phyloP scores from a whole-genome alignment of 176 grass and related monocot species.

The Leersia perrieri region DNA sequence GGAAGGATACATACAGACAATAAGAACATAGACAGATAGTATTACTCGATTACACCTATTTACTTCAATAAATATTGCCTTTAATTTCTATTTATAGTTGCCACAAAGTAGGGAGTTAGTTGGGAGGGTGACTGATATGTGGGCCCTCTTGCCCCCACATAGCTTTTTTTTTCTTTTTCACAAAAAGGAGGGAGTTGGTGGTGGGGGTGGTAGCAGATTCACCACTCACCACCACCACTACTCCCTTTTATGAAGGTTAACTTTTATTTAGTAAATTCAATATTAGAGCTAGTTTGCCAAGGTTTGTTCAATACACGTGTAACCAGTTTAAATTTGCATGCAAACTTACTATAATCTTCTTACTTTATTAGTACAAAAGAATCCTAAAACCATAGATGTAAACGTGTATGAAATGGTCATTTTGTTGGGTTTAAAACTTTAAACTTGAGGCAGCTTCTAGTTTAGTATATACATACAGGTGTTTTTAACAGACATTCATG shows the following conservation, averaged over 20 bases:
- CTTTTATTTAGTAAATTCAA: not conserved
- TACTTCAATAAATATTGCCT: not conserved
- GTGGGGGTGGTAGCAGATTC: too few species aligned
- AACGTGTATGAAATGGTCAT: not conserved
- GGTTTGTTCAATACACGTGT: not conserved
- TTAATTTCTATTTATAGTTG: too few species aligned
- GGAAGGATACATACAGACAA: not conserved
- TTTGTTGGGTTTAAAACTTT: not conserved
- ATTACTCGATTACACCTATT: not conserved
- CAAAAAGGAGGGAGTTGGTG: too few species aligned
- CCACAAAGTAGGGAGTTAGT: too few species aligned
- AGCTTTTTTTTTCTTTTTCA: too few species aligned
- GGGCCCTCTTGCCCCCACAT: too few species aligned
- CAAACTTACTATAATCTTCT: not conserved
- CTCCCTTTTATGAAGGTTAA: not conserved
- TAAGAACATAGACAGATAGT: conserved; percentile 10
- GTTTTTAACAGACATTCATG: not conserved
- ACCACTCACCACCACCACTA: too few species aligned
- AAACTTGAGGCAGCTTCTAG: not conserved
- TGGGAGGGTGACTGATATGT: too few species aligned
- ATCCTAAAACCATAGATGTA: conserved; percentile 12
- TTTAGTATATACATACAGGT: not conserved
- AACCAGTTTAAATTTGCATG: not conserved
- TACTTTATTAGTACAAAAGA: conserved; percentile 8
- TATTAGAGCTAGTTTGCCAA: not conserved